Base-by-base conservation (phyloP, 768 basidiomycete species). In the Boletus insuetus region DNA sequence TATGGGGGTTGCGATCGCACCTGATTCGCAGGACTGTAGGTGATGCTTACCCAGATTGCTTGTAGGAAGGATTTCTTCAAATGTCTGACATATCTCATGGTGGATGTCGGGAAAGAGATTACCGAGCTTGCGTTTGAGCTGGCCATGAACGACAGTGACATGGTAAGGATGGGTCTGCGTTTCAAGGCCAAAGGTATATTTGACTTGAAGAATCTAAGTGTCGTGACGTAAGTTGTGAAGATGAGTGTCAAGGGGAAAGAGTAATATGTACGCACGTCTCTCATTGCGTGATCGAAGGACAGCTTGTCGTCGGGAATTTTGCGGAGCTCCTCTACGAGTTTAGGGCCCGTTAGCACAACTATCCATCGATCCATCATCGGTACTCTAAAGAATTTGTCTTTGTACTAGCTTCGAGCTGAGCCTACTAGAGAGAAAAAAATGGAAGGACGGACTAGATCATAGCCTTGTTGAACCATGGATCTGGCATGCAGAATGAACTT, bases 271-370 rank as follows among this genome's bases (percentile, higher is more conserved):
- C 69, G 11, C 49, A 81, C 82, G 29, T 77, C 75, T 45, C 66
- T 58, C 39, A 74, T 69, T 5, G 74, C 75, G 19, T 74, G 72
- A 54, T 62, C 56, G 49, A 76, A 71, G 29, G 79, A 80, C 6
- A 82, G 66, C 26, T 73, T 71, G n/a, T 78, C 70, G 46, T 81
- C 79, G 6, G 75, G 70, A n/a, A 76, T 75, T 54, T 67, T 76
- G 22, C 80, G 74, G 17, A 86, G 61, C 40, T 85, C 83, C 7
- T 83, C 78, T 13, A 83, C 65, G 44, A 77, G 68, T 24, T 75
- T 56, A 0, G 70, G 65, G 1, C 79, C 76, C 19, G 72, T 72
- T 20, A 78, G 64, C 8, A 84, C 63, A 20, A 82, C 70, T 14
- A 75, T 54, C 82, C 82, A 83, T 46, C 72, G 67, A 38, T 76